Conservation (phyloP, 768 basidiomycete genomes). For the Hortiboletus campestris region DNA sequence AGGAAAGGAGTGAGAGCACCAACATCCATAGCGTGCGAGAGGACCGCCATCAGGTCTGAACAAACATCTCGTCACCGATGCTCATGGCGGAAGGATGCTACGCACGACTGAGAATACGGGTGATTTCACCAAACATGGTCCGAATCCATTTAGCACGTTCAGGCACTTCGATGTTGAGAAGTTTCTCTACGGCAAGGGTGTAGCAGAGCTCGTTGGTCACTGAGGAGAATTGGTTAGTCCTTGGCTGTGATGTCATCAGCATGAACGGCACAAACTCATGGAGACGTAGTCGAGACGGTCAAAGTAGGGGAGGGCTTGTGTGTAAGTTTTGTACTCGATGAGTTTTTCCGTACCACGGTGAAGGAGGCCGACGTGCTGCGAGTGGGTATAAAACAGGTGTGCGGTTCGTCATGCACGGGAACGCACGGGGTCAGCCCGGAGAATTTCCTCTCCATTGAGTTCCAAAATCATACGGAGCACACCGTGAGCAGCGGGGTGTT, state of each 20-base stretch:
- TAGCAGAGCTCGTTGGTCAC: constrained; percentile 99
- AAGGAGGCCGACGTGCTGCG: constrained; percentile 87
- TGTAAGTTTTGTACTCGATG: constrained; percentile 98
- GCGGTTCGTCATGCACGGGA: background rate
- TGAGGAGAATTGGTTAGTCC: constrained; percentile 31
- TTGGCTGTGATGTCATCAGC: background rate
- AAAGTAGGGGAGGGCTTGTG: constrained; percentile 96
- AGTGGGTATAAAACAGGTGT: constrained; percentile 7
- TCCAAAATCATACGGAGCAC: constrained; percentile 97
- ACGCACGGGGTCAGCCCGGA: constrained; percentile 78
- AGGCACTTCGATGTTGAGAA: constrained; percentile 95
- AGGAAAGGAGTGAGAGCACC: constrained; percentile 98
- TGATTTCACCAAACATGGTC: constrained; percentile 95
- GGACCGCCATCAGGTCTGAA: constrained; percentile 91
- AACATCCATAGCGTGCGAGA: constrained; percentile 96
- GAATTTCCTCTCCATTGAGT: constrained; percentile 94
- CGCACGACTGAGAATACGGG: constrained; percentile 90
- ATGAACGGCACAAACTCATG: constrained; percentile 73
- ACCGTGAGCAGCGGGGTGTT: constrained; percentile 98
- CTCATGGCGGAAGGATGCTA: constrained; percentile 11
- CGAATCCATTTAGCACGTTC: constrained; percentile 98
- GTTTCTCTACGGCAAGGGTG: constrained; percentile 95
- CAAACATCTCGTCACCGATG: background rate
- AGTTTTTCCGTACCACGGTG: constrained; percentile 98
- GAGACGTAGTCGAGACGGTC: constrained; percentile 99